Evolutionary conservation across 2,329 filamentous ascomycete species (phyloP).

Genomic region (Exophiala spinifera): DNA sequence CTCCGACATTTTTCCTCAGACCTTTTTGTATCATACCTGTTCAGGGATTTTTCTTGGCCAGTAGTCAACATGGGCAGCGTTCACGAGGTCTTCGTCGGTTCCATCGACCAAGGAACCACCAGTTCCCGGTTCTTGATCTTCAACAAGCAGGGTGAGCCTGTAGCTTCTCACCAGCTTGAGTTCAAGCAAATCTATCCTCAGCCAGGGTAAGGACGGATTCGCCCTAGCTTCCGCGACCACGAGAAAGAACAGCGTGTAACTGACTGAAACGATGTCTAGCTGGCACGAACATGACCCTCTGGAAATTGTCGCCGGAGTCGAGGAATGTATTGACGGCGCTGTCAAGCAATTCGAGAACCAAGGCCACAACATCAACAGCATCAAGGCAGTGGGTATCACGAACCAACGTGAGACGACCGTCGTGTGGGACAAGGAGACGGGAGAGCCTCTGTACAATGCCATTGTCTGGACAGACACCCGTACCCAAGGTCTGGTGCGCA

Average conservation of each 20-base stretch:
- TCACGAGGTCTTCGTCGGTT: constrained; percentile 69
- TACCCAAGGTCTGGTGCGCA: constrained; percentile 70
- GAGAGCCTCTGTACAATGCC: constrained; percentile 76
- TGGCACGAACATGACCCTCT: constrained; percentile 88
- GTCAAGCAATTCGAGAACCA: constrained; percentile 67
- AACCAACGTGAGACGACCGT: constrained; percentile 88
- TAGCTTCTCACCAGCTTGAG: constrained; percentile 81
- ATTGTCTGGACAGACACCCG: constrained; percentile 90
- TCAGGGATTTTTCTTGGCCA: neutral
- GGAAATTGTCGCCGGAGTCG: constrained; percentile 71
- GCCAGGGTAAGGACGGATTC: constrained; percentile 65
- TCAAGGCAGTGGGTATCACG: constrained; percentile 78
- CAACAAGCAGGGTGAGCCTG: constrained; percentile 70
- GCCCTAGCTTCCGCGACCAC: neutral
- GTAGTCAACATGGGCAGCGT: constrained; percentile 21
- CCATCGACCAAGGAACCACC: constrained; percentile 88
- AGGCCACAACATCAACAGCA: constrained; percentile 65
- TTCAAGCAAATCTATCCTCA: constrained; percentile 81
- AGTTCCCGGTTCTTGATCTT: constrained; percentile 90
- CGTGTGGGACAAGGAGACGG: constrained; percentile 78
- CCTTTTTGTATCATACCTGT: neutral
- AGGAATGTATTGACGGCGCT: constrained; percentile 75
- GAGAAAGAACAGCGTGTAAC: neutral
- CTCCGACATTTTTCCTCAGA: neutral
- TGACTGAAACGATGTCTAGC: constrained; percentile 44